Base-by-base conservation (phyloP, 2,329 filamentous ascomycete genomes). In the Ophiosphaerella herpotricha region DNA sequence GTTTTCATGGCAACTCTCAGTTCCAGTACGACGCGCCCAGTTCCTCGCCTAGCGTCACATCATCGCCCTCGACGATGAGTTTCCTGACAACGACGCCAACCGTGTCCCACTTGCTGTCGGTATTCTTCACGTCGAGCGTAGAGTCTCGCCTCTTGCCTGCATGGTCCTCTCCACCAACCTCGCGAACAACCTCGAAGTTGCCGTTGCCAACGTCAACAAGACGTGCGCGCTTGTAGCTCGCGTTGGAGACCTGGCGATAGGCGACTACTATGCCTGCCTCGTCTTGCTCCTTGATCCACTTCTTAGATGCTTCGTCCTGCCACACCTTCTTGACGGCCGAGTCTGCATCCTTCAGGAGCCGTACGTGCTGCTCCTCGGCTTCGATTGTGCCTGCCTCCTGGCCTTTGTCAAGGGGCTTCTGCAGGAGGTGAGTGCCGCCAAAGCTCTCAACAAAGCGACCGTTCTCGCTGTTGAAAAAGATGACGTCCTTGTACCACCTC, bases 401-500 rank as follows among this genome's bases (percentile, higher is more conserved):
- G 38, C 63, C 67, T 12, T 58, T 50, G 12, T 55, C 61, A 9
- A 60, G 59, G 11, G 59, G 55, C 51, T 67, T 70, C 46, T 69
- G 60, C 1, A 72, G 44, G 13, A 70, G 58, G 36, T 64, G 62
- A 3, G 64, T 57, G 41, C 57, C 67, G n/a, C 70, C 70, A 21
- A 71, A 66, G 39, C 61, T 66, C 38, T 64, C 57, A 33, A 60
- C 47, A 44, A 72, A 71, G 45, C 45, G 35, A 26, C 62, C 63
- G 11, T 57, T 50, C n/a, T 48, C 46, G 4, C 53, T 31, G 52
- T 64, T 54, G 53, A 70, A 58, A 54, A 65, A 54, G 46, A 72
- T 67, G 35, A 72, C 68, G 32, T 71, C 68, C 43, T 72, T 72
- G 65, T 72, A 70, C 68, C 68, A 72, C 41, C 61, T 58, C 2